Evolutionary conservation across 345 rosid species (phyloP), one percentile per base, ranked within the genome.

Genomic region (Acer saccharum): DNA sequence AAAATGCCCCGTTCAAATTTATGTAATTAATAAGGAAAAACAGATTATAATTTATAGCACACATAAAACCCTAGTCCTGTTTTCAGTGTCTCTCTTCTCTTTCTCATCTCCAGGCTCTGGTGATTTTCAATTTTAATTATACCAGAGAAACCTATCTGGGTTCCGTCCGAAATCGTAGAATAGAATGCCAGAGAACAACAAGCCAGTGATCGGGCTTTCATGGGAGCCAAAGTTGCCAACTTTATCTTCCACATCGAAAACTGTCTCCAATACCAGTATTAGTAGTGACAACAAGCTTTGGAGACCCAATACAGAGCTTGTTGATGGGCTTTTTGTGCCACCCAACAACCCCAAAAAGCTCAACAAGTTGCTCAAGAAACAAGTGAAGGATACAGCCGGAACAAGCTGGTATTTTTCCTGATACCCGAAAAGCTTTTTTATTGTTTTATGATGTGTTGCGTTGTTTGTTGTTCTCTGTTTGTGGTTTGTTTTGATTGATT

Each of bases 171-270:
- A 64, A 64, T 64, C 41, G 14, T 10, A 64, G 39, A 66, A 52
- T 16, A n/a, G 21, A 57, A 90, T 91, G 92, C 61, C 77, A 8
- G 92, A 84, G 81, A 80, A 7, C 25, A 60, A 67, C n/a, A 90
- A 92, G 82, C 82, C 94, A n/a, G 69, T 86, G 78, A 91, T 93
- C 6, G 94, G 98, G 46, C 91, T 95, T 18, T 86, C 84, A 58
- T 95, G 98, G 98, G 86, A 92, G 79, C 99, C 99, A 29, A 89
- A 89, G 88, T 57, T 94, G 65, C 87, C 93, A 8, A 67, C 72
- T 69, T 77, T 87, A 10, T 69, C 86, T 6, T 44, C 43, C 54
- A 46, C 78, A 10, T 4, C 52, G 2, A 72, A 21, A 25, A 44
- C 76, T 29, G 71, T 27, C 3, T 68, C 83, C 0, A 69, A 63